Conservation (phyloP, 148 eudicot species). For the Vaccinium macrocarpon region DNA sequence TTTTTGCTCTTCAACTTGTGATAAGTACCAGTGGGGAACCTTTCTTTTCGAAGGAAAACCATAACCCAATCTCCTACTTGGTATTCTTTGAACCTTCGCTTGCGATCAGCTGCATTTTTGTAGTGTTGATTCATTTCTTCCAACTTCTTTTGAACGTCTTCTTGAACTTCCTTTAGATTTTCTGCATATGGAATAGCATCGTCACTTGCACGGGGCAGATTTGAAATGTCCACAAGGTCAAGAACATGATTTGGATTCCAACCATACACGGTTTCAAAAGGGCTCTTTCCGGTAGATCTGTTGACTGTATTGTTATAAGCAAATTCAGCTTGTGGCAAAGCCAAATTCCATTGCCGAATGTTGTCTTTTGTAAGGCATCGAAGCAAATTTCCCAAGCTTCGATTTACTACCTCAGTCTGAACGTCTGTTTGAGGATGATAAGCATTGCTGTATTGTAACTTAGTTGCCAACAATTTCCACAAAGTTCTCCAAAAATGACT, state of each 20-base stretch:
- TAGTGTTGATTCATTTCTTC: background rate
- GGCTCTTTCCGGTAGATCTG: background rate
- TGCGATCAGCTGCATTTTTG: background rate
- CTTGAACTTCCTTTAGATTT: no score
- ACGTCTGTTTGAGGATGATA: background rate
- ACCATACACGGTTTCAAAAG: background rate
- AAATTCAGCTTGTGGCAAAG: background rate
- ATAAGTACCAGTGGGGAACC: no score
- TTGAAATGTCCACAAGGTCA: background rate
- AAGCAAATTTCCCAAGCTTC: background rate
- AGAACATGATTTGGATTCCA: background rate
- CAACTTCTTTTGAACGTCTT: no score
- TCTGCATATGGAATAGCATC: no score
- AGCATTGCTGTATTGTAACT: background rate
- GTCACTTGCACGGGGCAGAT: no score
- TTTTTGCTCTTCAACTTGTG: no score
- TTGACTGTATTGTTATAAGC: background rate
- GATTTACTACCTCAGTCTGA: background rate
- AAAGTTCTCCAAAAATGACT: background rate
- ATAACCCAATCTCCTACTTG: background rate
- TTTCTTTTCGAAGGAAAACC: background rate
- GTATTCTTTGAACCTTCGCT: background rate
- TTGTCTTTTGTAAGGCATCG: background rate
- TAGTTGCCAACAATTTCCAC: background rate
- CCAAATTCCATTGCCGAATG: background rate